A percentile compares a stretch with the other conserved stretches of the same genome.
phyloP scores from a whole-genome alignment of 176 grass and related monocot species.

The Puya raimondii region DNA sequence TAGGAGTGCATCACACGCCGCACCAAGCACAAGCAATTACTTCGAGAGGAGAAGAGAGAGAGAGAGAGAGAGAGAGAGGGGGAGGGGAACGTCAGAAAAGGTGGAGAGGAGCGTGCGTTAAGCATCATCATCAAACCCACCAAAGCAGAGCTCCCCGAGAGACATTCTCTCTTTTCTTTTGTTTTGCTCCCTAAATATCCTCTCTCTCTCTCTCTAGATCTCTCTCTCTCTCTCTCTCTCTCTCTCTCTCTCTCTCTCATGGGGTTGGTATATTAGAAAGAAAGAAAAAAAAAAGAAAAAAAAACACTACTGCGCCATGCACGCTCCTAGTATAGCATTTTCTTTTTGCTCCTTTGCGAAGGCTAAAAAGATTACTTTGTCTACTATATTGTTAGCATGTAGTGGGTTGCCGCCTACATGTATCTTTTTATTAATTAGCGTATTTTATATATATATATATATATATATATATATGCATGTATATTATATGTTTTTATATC shows the following conservation, averaged over 20 bases:
- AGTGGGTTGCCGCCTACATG: background rate
- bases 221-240: too few species aligned
- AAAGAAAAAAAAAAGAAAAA: too few species aligned
- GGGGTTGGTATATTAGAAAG: too few species aligned
- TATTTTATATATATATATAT: too few species aligned
- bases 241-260: too few species aligned
- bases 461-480: too few species aligned
- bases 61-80: background rate
- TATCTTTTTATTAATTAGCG: too few species aligned
- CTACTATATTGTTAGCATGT: conserved; percentile 23
- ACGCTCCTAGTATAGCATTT: background rate
- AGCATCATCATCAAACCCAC: conserved; percentile 32
- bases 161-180: conserved; percentile 30
- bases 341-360: conserved; percentile 11
- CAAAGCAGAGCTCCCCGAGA: conserved; percentile 16
- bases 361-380: conserved; percentile 30
- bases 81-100: conserved; percentile 16
- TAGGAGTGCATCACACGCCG: too few species aligned
- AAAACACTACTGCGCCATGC: background rate
- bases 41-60: conserved; percentile 1
- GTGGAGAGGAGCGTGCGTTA: conserved; percentile 27
- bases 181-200: conserved; percentile 10
- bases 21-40: too few species aligned
- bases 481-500: too few species aligned
- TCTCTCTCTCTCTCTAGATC: background rate